Base-by-base conservation (phyloP, 2,329 filamentous ascomycete species). In the Aspergillus felis region DNA sequence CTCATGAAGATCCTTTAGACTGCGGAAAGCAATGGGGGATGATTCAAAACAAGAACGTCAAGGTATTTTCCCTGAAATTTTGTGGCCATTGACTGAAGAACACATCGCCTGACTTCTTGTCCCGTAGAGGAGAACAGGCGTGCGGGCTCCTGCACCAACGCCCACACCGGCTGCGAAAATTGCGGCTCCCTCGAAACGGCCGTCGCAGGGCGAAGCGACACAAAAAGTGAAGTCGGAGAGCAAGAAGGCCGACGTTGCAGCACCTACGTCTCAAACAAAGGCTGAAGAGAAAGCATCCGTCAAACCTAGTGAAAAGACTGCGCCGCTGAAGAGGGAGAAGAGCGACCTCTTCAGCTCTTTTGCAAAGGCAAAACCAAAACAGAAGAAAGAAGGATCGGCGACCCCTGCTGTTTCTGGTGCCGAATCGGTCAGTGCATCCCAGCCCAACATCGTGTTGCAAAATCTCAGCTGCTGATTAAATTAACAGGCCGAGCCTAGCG, bases 261-360 rank as follows among this genome's bases (percentile, higher is more conserved):
- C 62, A 38, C 57, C 54, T 41, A 65, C 65, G 32, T 61, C 57
- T 53, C 57, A 59, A 32, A 60, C 62, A 1, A 61, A 57, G 24
- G 57, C 64, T 32, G 68, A 64, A 48, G 66, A 64, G 32, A 67
- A 71, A 24, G 64, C 71, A 7, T 70, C 71, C 66, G 71, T 67
- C 58, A 78, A 67, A 59, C 67, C 60, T 58, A 70, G 59, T 62
- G 71, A 53, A 28, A 81, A 79, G 61, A 57, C 71, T 20, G 67
- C 77, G 2, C 69, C 74, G 5, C 63, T 82, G 2, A 91, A 90
- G 67, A 84, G 83, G 56, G 82, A 84, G 54, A 80, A 78, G 17
- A 84, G 87, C 2, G 83, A 84, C 58, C 84, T 95, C 27, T 91
- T 94, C 80, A 87, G 88, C 59, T 89, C 90, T 0, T 95, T 95